Evolutionary conservation across 441 rosid species (phyloP), one percentile per base, ranked within the genome.

Genomic region (Aleurites moluccanus): DNA sequence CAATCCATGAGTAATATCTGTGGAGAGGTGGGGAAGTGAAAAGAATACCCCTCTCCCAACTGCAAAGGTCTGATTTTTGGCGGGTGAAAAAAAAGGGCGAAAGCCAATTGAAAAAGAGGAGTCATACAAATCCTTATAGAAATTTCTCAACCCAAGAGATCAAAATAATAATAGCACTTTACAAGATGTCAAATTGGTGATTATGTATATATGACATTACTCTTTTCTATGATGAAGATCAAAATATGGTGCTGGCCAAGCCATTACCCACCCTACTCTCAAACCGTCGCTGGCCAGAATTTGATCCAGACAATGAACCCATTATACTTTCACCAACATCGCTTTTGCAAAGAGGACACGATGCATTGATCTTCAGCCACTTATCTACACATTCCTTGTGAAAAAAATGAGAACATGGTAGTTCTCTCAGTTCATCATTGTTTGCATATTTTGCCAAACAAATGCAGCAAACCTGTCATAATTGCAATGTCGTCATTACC

Each of bases 331-430:
- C 97, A 3, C 96, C 94, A 14, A 93, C 97, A 69, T 92, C 96
- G n/a, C 78, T 87, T 85, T 96, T 96, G 91, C 99, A 96, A 21
- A 96, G 94, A 49, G 99, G 99, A 79, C 99, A 96, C 13, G 88
- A 80, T 0, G 99, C 99, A 50, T 89, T 93, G 79, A 96, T 93
- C 86, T 90, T 96, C 27, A 96, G 88, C 99, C 99, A 96, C 77
- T 90, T 96, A 69, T 93, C 98, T 38, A 96, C 97, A 64, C 99
- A 96, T 18, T 93, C 98, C 87, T 87, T 89, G 90, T 93, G 98
- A 78, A 96, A 92, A 80, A 91, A 90, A 84, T 96, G 99, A 56
- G 79, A 73, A 73, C 99, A 96, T 0, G 96, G 92, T 67, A 96
- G 86, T 86, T 93, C 99, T 80, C 93, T 87, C 78, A 96, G 82